Conservation (phyloP, 495 filamentous ascomycete genomes). For the Neurospora africana region DNA sequence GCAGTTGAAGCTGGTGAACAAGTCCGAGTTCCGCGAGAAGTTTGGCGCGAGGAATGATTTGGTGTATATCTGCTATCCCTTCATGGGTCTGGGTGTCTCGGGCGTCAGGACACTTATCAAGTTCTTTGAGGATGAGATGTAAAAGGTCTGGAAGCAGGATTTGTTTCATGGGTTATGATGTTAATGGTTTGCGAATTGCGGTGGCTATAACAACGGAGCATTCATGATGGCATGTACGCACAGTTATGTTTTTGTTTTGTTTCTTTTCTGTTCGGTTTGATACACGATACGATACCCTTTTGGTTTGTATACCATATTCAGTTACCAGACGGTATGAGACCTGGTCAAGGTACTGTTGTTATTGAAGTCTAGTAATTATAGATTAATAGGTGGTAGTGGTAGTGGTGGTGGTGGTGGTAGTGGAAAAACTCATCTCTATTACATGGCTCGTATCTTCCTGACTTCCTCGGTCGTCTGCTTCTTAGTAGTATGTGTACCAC, state of each 20-base stretch:
- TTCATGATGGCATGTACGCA: neutral
- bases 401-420: neutral
- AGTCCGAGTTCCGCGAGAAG: slow-evolving; percentile 82
- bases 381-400: neutral
- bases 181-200: neutral
- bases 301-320: neutral
- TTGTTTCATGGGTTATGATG: neutral
- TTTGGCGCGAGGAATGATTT: slow-evolving; percentile 67
- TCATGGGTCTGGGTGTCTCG: slow-evolving; percentile 64
- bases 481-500: neutral
- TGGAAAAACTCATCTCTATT: neutral
- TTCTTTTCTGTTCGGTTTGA: neutral
- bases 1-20: slow-evolving; percentile 66
- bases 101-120: slow-evolving; percentile 67
- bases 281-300: neutral
- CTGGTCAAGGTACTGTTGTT: neutral
- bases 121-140: slow-evolving; percentile 68
- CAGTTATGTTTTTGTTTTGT: neutral
- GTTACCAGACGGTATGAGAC: neutral
- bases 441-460: neutral
- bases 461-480: neutral
- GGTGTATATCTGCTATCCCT: slow-evolving; percentile 73
- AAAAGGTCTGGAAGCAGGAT: neutral
- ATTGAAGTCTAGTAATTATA: neutral
- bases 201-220: neutral